Evolutionary conservation across 2,329 filamentous ascomycete genomes (phyloP).

Genomic region (Rutstroemia sp.): DNA sequence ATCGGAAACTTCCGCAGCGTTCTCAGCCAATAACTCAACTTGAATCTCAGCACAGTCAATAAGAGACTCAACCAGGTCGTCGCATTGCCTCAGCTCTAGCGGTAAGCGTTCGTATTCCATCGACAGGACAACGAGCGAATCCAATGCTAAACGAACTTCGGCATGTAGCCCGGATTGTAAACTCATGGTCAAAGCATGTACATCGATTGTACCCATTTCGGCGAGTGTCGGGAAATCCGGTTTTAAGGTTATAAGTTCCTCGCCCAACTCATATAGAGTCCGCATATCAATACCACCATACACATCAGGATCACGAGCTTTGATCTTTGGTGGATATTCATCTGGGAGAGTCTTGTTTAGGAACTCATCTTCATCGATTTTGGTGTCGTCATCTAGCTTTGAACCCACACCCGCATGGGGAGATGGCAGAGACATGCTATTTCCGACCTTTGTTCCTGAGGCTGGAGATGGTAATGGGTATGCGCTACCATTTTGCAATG

Average conservation of each 20-base stretch:
- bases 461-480: slow-evolving; percentile 42
- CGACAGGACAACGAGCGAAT: slow-evolving; percentile 65
- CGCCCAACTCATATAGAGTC: slow-evolving; percentile 49
- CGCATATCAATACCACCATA: slow-evolving; percentile 69
- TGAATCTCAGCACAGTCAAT: slow-evolving; percentile 90
- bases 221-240: slow-evolving; percentile 67
- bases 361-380: background rate
- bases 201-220: slow-evolving; percentile 83
- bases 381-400: slow-evolving; percentile 17
- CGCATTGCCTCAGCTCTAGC: slow-evolving; percentile 65
- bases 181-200: slow-evolving; percentile 81
- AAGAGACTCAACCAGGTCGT: slow-evolving; percentile 81
- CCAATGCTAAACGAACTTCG: slow-evolving; percentile 84
- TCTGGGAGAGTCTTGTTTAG: slow-evolving; percentile 11
- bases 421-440: slow-evolving; percentile 21
- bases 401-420: slow-evolving; percentile 19
- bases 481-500: slow-evolving; percentile 30
- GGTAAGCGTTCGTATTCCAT: slow-evolving; percentile 53
- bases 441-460: slow-evolving; percentile 23
- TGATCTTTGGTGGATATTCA: slow-evolving; percentile 47
- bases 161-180: slow-evolving; percentile 83
- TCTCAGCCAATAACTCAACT: slow-evolving; percentile 74
- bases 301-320: slow-evolving; percentile 46
- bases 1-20: slow-evolving; percentile 79
- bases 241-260: slow-evolving; percentile 58